A percentile compares a stretch with the other conserved stretches of the same genome.
phyloP scores from a whole-genome alignment of 129 eudicot species.

The Flaveria ramosissima region DNA sequence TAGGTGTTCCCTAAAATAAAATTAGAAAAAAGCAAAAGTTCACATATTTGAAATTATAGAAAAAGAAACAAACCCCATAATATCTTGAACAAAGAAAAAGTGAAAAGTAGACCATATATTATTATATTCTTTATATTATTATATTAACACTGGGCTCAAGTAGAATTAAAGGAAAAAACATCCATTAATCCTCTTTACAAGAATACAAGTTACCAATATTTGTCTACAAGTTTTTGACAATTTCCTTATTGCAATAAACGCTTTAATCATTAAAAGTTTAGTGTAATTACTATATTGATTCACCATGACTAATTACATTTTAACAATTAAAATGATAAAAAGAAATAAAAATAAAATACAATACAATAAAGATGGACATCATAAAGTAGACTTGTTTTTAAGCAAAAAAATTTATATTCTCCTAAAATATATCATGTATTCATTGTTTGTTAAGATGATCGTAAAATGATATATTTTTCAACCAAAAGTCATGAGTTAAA shows the following conservation, averaged over 20 bases:
- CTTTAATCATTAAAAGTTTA: background rate
- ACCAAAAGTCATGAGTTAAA: background rate
- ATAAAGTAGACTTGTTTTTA: too few species aligned
- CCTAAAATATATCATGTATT: background rate
- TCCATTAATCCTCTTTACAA: constrained; percentile 21
- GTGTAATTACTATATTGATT: background rate
- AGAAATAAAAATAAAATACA: too few species aligned
- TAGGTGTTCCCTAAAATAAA: background rate
- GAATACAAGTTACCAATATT: constrained; percentile 6
- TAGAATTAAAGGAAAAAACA: constrained; percentile 23
- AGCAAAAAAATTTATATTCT: background rate
- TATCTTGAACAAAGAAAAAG: constrained; percentile 41
- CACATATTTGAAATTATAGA: constrained; percentile 30
- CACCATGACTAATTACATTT: background rate
- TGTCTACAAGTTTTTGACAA: background rate
- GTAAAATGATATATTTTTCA: too few species aligned
- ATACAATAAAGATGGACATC: too few species aligned
- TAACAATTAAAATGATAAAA: background rate
- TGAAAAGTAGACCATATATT: constrained; percentile 33
- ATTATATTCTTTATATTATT: constrained; percentile 21
- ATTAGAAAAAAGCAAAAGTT: constrained; percentile 27
- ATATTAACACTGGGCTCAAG: constrained; percentile 43
- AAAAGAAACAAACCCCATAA: constrained; percentile 22
- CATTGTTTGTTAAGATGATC: background rate
- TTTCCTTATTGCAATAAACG: background rate